Base-by-base conservation (phyloP, 306 rosid species). In the Cicer arietinum region DNA sequence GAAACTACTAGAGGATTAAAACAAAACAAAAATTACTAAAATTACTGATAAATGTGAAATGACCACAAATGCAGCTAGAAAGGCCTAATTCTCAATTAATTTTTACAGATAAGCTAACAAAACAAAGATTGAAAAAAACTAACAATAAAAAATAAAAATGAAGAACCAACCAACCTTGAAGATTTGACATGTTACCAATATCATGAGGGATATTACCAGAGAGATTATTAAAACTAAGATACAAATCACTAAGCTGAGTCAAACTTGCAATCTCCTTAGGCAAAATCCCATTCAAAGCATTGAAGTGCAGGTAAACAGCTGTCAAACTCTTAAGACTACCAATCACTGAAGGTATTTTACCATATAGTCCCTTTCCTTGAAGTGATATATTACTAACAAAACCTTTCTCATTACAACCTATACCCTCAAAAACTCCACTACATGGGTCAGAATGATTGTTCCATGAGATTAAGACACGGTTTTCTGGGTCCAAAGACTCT, bases 351-450 rank as follows among this genome's bases (percentile, higher is more conserved):
- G 98, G 89, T 40, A 93, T n/a, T 30, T 37, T 57, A 16, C 98
- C 98, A 6, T 87, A 84, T 14, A 93, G 94, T 39, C 98, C 97
- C 60, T 86, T 89, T 44, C 95, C 98, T 69, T 90, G 97, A 68
- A 93, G 71, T 8, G 98, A 90, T 20, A 93, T 85, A 63, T 90
- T 93, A 6, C 91, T 81, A 11, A 93, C 91, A 39, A 75, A 77
- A n/a, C 81, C 83, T 11, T 85, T 75, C 22, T 86, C 91, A 75
- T 90, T 93, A 84, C 98, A 93, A 7, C 93, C 95, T 37, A 93
- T 91, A 20, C 98, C 98, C 22, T 80, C 91, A 54, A 93, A 93
- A 6, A 51, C 67, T 6, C 84, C 87, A 40, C 90, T 71, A 22
- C 98, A 93, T 1, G 91, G 97, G 43, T 93, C 95, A 60, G 86